Base-by-base conservation (phyloP, 805 yeast species). In the Metschnikowia amazonensis region DNA sequence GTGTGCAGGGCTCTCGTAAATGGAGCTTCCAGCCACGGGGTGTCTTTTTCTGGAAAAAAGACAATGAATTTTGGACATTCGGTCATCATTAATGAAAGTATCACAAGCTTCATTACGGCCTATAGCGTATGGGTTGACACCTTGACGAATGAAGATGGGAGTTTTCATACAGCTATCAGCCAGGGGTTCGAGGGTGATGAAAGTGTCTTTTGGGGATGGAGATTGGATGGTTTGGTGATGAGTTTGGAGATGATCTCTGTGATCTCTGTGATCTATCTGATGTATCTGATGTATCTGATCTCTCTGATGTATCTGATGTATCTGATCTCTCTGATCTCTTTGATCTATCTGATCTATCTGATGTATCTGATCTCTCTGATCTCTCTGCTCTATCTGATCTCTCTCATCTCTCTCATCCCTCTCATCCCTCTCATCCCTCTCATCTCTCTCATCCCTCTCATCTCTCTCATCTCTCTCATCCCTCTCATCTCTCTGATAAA, bases 1-100 rank as follows among this genome's bases (percentile, higher is more conserved):
- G 64, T 79, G 84, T 0, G 89, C 89, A 0, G 90, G 89, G 8
- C 85, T 79, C 53, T 82, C 88, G 58, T 69, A 79, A 3, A 82
- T 73, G 5, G 67, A 60, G 27, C 80, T 71, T 25, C 71, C 68
- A 7, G 57, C 53, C 3, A 80, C 76, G 0, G 81, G 81, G 58
- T 84, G 88, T 47, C 89, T 70, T 48, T 80, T 76, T 56, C 80
- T 80, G 44, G 73, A 56, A 11, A 92, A 69, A 25, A 81, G 67
- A 62, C 97, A 89, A 64, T 94, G 98, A 1, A 83, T 72, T 52
- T 89, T 86, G 2, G 97, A 90, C 56, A 92, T 76, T 37, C 97
- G 67, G 54, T 76, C 84, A 53, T 90, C 97, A 27, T 76, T 69
- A 14, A 87, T 77, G 35, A 70, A 70, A 28, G 79, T 74, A 58